Evolutionary conservation across 2,329 filamentous ascomycete species (phyloP), one percentile per base, ranked within the genome.

Genomic region (Aspergillus vadensis): DNA sequence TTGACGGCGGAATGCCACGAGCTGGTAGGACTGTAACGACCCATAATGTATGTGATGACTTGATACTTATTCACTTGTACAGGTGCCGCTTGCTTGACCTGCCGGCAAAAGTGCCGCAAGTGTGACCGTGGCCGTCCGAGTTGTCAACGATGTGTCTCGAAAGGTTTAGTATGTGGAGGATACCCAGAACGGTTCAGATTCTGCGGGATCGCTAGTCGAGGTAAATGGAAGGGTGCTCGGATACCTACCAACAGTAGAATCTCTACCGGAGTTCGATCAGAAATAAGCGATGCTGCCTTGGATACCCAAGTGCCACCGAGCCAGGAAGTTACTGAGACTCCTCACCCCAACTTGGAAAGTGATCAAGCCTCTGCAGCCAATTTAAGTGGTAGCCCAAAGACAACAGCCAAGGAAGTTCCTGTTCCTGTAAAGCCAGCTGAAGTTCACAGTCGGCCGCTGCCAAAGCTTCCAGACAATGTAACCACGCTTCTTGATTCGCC

Each of bases 161-260:
- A 72, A 51, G 72, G 72, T 36, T 60, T 73, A 15, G 57, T 70
- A 48, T 74, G 72, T 55, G 68, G 63, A 38, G 71, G 70, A 14
- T 73, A 73, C 51, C 71, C 71, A 2, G 71, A 73, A 6, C 71
- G 70, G n/a, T 73, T 72, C 57, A 65, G 69, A 2, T 73, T 73
- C 21, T 70, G 70, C 44, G 70, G 70, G 1, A 65, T 73, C 23
- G 70, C 70, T 19, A 72, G 66, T 55, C 67, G 70, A 8, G 71
- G 71, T 4, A 72, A 70, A 48, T 73, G 70, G 71, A 73, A 71
- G 48, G 65, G 66, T 43, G 66, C 63, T 17, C 63, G 64, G 19
- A 58, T 65, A 19, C 71, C 70, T 9, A 58, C 59, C 19, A 54
- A 47, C 10, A 50, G 36, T 25, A 52, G 61, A 39, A 32, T 15